Evolutionary conservation across 2,329 filamentous ascomycete genomes (phyloP).

Genomic region (Chaetomiaceae sp.): DNA sequence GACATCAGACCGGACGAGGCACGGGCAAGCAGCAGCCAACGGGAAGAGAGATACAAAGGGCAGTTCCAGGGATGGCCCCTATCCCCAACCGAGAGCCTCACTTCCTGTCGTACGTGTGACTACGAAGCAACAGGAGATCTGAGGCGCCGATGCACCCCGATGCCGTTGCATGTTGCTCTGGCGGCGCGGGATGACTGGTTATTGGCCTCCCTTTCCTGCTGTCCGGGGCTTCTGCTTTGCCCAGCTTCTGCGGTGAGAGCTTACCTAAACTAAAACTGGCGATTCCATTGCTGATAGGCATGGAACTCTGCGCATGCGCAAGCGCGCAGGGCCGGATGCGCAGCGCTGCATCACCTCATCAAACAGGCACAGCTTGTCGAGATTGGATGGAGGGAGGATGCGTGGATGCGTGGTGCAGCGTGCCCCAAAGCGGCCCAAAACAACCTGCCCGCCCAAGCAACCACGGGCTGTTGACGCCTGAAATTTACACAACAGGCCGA

Average conservation of each 20-base stretch:
- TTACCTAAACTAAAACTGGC: too few relatives aligned
- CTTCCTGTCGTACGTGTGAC: too few relatives aligned
- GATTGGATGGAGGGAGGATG: conserved; percentile 21
- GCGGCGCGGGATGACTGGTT: conserved; percentile 15
- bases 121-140: neutral
- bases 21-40: neutral
- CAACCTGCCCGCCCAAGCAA: conserved; percentile 9
- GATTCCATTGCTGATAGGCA: too few relatives aligned
- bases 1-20: neutral
- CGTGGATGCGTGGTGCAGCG: too few relatives aligned
- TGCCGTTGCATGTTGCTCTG: conserved; percentile 16
- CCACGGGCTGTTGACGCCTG: conserved; percentile 16
- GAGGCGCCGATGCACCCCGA: conserved; percentile 1
- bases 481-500: conserved; percentile 17
- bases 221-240: too few relatives aligned
- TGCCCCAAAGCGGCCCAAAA: too few relatives aligned
- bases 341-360: conserved; percentile 11
- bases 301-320: conserved; percentile 13
- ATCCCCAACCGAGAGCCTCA: neutral
- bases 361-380: conserved; percentile 16
- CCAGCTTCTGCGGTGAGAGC: too few relatives aligned
- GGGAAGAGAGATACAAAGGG: too few relatives aligned
- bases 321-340: conserved; percentile 16
- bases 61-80: neutral
- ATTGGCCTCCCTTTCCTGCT: neutral